Evolutionary conservation across 2,329 filamentous ascomycete species (phyloP).

Genomic region (Diaporthe nobilis): DNA sequence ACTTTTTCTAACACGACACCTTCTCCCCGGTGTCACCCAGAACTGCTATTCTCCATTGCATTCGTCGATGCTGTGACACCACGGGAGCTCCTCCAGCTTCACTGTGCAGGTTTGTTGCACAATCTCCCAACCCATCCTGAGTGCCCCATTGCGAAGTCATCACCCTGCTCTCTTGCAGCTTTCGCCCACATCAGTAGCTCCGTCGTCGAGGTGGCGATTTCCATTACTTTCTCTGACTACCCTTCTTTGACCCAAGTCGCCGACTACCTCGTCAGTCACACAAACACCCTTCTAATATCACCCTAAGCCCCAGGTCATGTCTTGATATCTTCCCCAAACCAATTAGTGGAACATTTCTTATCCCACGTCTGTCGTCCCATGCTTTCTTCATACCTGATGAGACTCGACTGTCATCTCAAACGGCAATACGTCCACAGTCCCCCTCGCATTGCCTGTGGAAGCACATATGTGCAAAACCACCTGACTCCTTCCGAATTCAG

Average conservation of each 20-base stretch:
- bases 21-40: background rate
- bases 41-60: background rate
- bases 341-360: background rate
- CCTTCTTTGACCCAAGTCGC: background rate
- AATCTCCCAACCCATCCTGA: background rate
- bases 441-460: background rate
- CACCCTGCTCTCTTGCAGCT: background rate
- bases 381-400: background rate
- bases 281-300: background rate
- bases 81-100: background rate
- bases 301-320: background rate
- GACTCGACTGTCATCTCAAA: background rate
- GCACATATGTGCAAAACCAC: background rate
- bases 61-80: background rate
- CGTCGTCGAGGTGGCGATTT: no score
- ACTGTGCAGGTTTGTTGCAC: background rate
- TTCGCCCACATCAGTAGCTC: background rate
- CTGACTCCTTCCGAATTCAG: background rate
- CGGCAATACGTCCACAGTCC: background rate
- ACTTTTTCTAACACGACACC: background rate
- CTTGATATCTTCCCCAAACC: background rate
- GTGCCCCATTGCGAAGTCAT: background rate
- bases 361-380: no score
- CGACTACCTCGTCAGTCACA: background rate
- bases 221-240: background rate